Conservation (phyloP, 495 filamentous ascomycete species). For the Penicillium salamii region DNA sequence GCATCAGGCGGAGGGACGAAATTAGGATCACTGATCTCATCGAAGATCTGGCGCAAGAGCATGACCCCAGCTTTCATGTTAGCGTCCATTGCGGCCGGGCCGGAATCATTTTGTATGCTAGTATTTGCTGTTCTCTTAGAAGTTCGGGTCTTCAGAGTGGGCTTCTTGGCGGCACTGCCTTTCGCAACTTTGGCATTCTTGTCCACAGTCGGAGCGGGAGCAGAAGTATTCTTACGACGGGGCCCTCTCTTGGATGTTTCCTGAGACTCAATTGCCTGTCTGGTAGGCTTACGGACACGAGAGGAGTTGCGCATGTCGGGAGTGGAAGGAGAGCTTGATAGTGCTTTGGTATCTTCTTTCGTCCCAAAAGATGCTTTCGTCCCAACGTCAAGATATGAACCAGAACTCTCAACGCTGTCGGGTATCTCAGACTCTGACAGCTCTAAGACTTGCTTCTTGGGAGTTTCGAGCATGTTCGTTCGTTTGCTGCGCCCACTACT, state of each 20-base stretch:
- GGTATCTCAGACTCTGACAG: slow-evolving; percentile 14
- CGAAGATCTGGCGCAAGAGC: slow-evolving; percentile 26
- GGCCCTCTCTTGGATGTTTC: slow-evolving; percentile 25
- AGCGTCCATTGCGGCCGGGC: slow-evolving; percentile 5
- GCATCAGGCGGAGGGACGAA: slow-evolving; percentile 17
- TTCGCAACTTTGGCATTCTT: not conserved
- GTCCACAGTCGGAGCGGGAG: slow-evolving; percentile 9
- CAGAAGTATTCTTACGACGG: slow-evolving; percentile 11
- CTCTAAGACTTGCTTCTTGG: slow-evolving; percentile 11
- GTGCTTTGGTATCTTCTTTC: slow-evolving; percentile 24
- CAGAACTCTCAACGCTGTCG: slow-evolving; percentile 9
- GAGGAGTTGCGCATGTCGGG: slow-evolving; percentile 34
- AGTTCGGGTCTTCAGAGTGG: not conserved
- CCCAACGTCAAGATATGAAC: slow-evolving; percentile 19
- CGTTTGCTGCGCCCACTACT: slow-evolving; percentile 17
- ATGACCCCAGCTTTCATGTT: slow-evolving; percentile 15
- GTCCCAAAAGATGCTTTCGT: slow-evolving; percentile 22
- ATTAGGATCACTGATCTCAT: slow-evolving; percentile 20
- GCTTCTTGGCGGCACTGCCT: slow-evolving; percentile 5
- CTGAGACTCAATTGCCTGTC: slow-evolving; percentile 37
- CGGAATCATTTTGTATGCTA: not conserved
- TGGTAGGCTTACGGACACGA: slow-evolving; percentile 39
- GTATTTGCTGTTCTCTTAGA: slow-evolving; percentile 8
- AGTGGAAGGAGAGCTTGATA: slow-evolving; percentile 27
- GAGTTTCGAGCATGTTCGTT: slow-evolving; percentile 12